These are phyloP conservation scores for Urostyla sp. DNA, from an alignment of 73 alveolate species.

Conservation along the genomic window DNA sequence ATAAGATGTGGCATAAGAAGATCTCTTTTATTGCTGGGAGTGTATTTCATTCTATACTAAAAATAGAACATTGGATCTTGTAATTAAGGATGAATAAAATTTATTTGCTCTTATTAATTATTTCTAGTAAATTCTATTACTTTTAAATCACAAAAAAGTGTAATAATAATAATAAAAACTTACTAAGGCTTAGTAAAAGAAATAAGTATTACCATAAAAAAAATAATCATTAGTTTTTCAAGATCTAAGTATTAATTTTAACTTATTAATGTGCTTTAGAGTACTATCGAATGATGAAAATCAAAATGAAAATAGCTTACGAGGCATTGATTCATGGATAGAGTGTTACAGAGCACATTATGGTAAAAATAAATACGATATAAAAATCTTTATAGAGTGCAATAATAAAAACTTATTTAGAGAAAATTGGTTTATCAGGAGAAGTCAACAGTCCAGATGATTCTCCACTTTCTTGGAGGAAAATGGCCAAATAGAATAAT, in stretches of 20 bases:
- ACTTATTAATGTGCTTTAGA: background rate
- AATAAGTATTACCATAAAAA: background rate
- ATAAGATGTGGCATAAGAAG: background rate
- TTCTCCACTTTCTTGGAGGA: slow-evolving; percentile 2
- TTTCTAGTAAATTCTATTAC: background rate
- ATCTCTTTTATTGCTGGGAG: slow-evolving; percentile 47
- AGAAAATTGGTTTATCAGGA: background rate
- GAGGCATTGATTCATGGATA: slow-evolving; percentile 31
- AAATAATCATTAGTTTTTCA: background rate
- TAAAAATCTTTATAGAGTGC: slow-evolving; percentile 20
- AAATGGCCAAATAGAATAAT: background rate
- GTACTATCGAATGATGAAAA: slow-evolving; percentile 18
- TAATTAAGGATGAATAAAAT: background rate
- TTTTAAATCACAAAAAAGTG: background rate
- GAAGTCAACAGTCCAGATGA: slow-evolving; percentile 44
- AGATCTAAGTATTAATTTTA: background rate
- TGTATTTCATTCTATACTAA: slow-evolving; percentile 13
- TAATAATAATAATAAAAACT: background rate
- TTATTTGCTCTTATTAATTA: slow-evolving; percentile 20
- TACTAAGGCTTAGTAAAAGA: too few species aligned
- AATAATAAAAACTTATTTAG: background rate
- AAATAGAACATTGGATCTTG: slow-evolving; percentile 26
- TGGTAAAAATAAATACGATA: background rate
- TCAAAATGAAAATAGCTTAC: slow-evolving; percentile 32
- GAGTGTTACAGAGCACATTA: background rate